Conservation (phyloP, 2,329 filamentous ascomycete species). For the Aspergillus phoenicis region DNA sequence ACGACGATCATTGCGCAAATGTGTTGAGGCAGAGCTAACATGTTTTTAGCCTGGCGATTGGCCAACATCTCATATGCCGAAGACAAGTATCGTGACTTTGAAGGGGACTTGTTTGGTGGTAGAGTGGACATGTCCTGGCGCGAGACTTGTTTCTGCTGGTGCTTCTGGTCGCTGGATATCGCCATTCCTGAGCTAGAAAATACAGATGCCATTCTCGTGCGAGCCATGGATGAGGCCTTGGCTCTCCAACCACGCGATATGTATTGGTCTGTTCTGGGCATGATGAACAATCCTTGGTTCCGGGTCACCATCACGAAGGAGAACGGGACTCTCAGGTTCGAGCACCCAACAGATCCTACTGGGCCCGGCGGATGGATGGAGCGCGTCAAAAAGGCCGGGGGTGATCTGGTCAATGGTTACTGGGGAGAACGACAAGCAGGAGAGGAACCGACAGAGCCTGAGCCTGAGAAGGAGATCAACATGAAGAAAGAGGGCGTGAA, state of each 20-base stretch:
- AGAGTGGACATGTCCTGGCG: slow-evolving; percentile 78
- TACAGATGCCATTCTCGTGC: slow-evolving; percentile 74
- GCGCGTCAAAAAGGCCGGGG: slow-evolving; percentile 77
- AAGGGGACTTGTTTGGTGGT: slow-evolving; percentile 70
- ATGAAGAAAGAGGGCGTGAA: slow-evolving; percentile 73
- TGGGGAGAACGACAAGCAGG: slow-evolving; percentile 76
- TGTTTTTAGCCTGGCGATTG: slow-evolving; percentile 64
- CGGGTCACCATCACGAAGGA: slow-evolving; percentile 75
- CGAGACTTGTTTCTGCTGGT: slow-evolving; percentile 86
- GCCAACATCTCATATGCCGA: slow-evolving; percentile 81
- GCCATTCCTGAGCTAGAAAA: slow-evolving; percentile 61
- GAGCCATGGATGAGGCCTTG: slow-evolving; percentile 89
- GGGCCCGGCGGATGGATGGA: slow-evolving; percentile 92
- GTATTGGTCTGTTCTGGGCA: slow-evolving; percentile 93
- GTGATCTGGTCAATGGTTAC: slow-evolving; percentile 76
- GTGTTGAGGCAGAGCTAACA: slow-evolving; percentile 15
- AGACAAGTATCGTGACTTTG: slow-evolving; percentile 73
- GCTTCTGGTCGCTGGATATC: slow-evolving; percentile 80
- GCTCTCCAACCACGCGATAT: slow-evolving; percentile 86
- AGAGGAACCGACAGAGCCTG: slow-evolving; percentile 43
- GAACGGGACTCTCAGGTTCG: slow-evolving; percentile 68
- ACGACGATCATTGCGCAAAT: slow-evolving; percentile 1
- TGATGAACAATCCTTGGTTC: slow-evolving; percentile 99
- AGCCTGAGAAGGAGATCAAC: slow-evolving; percentile 67
- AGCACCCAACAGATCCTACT: slow-evolving; percentile 84